A percentile compares a stretch with the other conserved stretches of the same genome.
These are phyloP conservation scores for Guyanaporus albipodus DNA, from an alignment of 768 basidiomycete species.

Conservation along the genomic window DNA sequence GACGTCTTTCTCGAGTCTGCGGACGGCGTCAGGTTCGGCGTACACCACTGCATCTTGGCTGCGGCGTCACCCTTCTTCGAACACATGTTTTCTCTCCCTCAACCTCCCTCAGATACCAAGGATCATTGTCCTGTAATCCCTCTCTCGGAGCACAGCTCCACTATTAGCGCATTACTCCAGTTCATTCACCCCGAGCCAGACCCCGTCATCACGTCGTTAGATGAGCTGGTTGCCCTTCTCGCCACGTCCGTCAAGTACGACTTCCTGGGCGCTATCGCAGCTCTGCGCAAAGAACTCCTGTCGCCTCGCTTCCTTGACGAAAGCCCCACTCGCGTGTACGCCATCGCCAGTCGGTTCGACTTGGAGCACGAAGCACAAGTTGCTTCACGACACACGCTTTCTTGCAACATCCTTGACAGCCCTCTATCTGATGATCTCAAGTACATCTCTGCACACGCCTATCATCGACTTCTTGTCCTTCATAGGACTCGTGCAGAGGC, in stretches of 20 bases:
- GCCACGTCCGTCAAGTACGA: constrained; percentile 64
- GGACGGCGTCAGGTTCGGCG: constrained; percentile 47
- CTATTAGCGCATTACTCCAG: constrained; percentile 49
- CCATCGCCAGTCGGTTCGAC: constrained; percentile 63
- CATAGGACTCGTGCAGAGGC: constrained; percentile 51
- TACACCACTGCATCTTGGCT: constrained; percentile 59
- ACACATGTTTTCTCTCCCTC: constrained; percentile 66
- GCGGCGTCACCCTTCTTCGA: constrained; percentile 65
- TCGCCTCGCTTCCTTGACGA: constrained; percentile 44
- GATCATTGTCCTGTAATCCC: constrained; percentile 44
- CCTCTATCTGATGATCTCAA: constrained; percentile 60
- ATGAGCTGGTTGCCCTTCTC: constrained; percentile 50
- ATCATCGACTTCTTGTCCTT: constrained; percentile 59
- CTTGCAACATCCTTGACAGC: constrained; percentile 49
- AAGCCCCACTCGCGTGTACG: constrained; percentile 61
- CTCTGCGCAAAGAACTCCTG: constrained; percentile 51
- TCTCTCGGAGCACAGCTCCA: constrained; percentile 46
- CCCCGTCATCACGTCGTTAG: constrained; percentile 48
- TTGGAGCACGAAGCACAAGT: constrained; percentile 58
- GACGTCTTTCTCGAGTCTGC: constrained; percentile 51
- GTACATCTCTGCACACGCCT: constrained; percentile 64
- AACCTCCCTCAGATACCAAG: constrained; percentile 33
- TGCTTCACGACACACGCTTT: constrained; percentile 58
- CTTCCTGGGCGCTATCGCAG: constrained; percentile 40
- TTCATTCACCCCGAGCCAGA: constrained; percentile 61